Base-by-base conservation (phyloP, 768 basidiomycete species). In the Phanerochaete sordida region DNA sequence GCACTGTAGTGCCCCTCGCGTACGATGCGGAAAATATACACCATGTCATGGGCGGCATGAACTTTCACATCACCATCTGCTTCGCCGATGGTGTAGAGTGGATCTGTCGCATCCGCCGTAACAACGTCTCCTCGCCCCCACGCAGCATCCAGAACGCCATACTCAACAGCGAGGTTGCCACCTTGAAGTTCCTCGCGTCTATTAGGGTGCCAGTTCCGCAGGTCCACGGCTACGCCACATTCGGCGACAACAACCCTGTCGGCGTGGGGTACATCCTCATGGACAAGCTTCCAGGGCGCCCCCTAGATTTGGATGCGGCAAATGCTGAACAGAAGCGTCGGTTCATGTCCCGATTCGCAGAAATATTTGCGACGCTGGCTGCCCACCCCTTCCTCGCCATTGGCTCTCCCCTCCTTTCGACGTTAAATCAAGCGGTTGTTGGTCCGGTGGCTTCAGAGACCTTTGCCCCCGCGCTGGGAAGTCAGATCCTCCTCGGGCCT, bases 221-320 rank as follows among this genome's bases (percentile, higher is more conserved):
- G 23, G 51, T 62, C 0, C 51, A 58, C 51, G 61, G 49, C 13
- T 51, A 26, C 39, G 57, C 31, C 16, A 15, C 39, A 12, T 19
- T 23, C 4, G 30, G 35, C 15, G 15, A 37, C 15, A 23, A 21
- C 1, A 62, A 57, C 24, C 47, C 35, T 2, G 52, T 58, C 4
- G 56, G 57, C 21, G 39, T 57, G 16, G 26, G 35, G 13, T 62
- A 58, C 49, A 58, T 62, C 31, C 27, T 62, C 21, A 58, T 58
- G 49, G 49, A 57, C 39, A 39, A 45, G 27, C 23, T 62, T 16
- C 16, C 23, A 13, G 61, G 61, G 2, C 24, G 51, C 11, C 61
- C 61, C 3, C 12, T 58, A n/a, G 24, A 37, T 19, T 27, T 16
- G 21, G 1, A 44, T 4, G 35, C 44, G 12, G 33, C 27, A 6